These are phyloP conservation scores for Pythium periplocum DNA, from an alignment of 352 stramenopile genomes.

Conservation along the genomic window DNA sequence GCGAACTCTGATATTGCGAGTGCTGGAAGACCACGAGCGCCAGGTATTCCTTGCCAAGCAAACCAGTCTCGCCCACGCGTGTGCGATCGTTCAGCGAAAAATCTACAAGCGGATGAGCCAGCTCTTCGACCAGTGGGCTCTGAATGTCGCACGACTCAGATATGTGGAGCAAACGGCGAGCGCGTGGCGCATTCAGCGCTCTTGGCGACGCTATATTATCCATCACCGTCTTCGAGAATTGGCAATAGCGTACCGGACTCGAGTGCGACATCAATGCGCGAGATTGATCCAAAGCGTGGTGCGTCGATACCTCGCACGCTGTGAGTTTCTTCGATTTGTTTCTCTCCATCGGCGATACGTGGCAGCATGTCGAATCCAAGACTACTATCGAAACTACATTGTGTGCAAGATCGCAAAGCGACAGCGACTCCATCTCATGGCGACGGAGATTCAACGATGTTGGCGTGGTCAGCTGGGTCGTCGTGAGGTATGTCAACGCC, in stretches of 20 bases:
- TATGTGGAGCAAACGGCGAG: conserved; percentile 15
- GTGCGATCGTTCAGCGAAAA: conserved; percentile 29
- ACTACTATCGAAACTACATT: conserved; percentile 19
- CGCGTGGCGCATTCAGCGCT: conserved; percentile 20
- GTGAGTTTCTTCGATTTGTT: conserved; percentile 14
- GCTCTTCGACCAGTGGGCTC: conserved; percentile 11
- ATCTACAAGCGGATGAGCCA: conserved; percentile 9
- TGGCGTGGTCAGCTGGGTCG: conserved; percentile 21
- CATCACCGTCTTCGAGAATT: conserved; percentile 16
- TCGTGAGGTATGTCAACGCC: conserved; percentile 1
- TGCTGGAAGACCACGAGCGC: conserved; percentile 18
- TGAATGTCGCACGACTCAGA: conserved; percentile 9
- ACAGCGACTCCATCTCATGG: conserved; percentile 6
- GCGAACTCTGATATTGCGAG: conserved; percentile 15
- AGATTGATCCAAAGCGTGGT: conserved; percentile 18
- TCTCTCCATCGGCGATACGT: conserved; percentile 4
- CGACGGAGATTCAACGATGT: conserved; percentile 16
- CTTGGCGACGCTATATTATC: conserved; percentile 20
- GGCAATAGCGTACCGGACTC: conserved; percentile 14
- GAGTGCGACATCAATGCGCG: conserved; percentile 17
- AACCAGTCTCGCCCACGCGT: conserved; percentile 29
- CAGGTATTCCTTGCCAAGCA: conserved; percentile 19
- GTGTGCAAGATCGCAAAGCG: conserved; percentile 18
- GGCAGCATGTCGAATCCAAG: conserved; percentile 21
- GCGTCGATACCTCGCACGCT: conserved; percentile 15